Conservation (phyloP, 2,329 filamentous ascomycete genomes). For the Aspergillus aculeatus region DNA sequence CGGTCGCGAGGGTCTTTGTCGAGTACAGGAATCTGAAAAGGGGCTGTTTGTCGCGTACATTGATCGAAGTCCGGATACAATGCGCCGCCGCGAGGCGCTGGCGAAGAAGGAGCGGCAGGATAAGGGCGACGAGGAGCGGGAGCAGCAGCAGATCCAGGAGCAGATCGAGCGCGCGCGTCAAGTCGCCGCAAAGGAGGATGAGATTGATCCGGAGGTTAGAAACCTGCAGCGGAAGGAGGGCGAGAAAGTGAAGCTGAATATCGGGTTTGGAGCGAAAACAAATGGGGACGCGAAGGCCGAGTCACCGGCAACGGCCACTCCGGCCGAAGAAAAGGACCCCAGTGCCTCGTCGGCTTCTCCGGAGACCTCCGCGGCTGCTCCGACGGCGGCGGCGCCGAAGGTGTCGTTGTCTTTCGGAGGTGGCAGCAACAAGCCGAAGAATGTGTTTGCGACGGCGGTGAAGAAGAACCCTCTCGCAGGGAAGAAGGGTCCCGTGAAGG, state of each 20-base stretch:
- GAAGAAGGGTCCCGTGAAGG: slow-evolving; percentile 61
- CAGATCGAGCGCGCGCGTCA: slow-evolving; percentile 76
- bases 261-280: slow-evolving; percentile 48
- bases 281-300: slow-evolving; percentile 25
- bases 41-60: slow-evolving; percentile 84
- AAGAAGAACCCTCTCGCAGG: slow-evolving; percentile 70
- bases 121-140: slow-evolving; percentile 84
- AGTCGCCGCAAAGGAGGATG: slow-evolving; percentile 52
- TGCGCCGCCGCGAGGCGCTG: slow-evolving; percentile 76
- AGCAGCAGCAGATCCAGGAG: slow-evolving; percentile 76
- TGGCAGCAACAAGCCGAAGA: slow-evolving; percentile 54
- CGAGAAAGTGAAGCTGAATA: slow-evolving; percentile 73
- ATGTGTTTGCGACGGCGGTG: slow-evolving; percentile 61
- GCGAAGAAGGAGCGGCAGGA: slow-evolving; percentile 82
- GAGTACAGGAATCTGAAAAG: slow-evolving; percentile 87
- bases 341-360: slow-evolving; percentile 11
- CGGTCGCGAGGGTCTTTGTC: slow-evolving; percentile 80
- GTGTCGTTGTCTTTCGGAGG: slow-evolving; percentile 66
- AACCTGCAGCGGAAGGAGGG: slow-evolving; percentile 60
- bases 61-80: slow-evolving; percentile 83
- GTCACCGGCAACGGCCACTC: slow-evolving; percentile 23
- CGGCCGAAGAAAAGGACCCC: slow-evolving; percentile 20
- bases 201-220: slow-evolving; percentile 43
- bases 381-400: slow-evolving; percentile 26
- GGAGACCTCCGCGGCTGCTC: slow-evolving; percentile 14